Base-by-base conservation (phyloP, 768 basidiomycete species). In the Podaxis pistillaris region DNA sequence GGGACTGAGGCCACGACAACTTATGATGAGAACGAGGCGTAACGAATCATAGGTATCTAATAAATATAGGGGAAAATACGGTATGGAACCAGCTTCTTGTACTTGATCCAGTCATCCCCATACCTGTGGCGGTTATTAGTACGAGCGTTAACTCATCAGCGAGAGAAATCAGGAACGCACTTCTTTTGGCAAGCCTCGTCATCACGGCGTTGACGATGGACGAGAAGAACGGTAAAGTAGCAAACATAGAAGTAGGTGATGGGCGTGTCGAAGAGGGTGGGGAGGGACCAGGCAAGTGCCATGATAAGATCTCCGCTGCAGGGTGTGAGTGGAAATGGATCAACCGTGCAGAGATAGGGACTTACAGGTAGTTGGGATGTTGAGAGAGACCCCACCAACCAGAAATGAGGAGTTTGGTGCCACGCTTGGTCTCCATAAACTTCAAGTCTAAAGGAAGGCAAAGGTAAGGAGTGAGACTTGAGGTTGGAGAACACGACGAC, bases 311-410 rank as follows among this genome's bases (percentile, higher is more conserved):
- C 94, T 22, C 91, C 91, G 49, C 91, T 93, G 65, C 54, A 12
- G 49, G 30, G 54, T 41, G 26, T 51, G 53, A 61, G 26, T 41
- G n/a, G 26, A 38, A 19, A 6, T 4, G 5, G 12, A 60, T 7
- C 36, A 36, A 57, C 30, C n/a, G n/a, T 40, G 37, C 1, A 17
- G 24, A 44, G 40, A 46, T 17, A 24, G 61, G 40, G 53, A 75
- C 85, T 60, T 66, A 90, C 90, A 93, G 71, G 74, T 96, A 96
- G 68, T 96, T 95, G 1, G 97, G 97, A 74, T 99, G 97, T 44
- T 93, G 84, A 0, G 91, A 96, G 55, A 83, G 75, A 8, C 96
- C 96, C 97, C 97, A 99, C 97, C 97, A 98, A 6, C 97, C 97
- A 3, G 92, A 93, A 30, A 88, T 96, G 28, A 99, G 83, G 37